phyloP scores from a whole-genome alignment of 2,329 filamentous ascomycete genomes.

The Akanthomyces muscarius region DNA sequence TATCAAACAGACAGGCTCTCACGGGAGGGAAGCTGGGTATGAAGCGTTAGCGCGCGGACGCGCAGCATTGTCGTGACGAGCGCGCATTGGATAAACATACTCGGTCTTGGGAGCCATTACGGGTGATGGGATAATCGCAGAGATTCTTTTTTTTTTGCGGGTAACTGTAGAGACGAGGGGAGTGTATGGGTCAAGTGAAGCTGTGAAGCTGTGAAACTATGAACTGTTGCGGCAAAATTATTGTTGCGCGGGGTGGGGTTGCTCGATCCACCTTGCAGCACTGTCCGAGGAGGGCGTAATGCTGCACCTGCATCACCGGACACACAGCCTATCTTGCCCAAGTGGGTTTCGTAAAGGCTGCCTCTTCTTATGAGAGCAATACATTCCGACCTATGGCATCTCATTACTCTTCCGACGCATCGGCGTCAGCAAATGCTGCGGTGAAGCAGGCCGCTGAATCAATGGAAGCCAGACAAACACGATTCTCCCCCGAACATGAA shows the following conservation, averaged over 20 bases:
- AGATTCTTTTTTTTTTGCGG: neutral
- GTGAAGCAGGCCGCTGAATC: neutral
- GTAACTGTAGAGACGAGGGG: neutral
- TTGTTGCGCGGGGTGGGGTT: slow-evolving; percentile 1
- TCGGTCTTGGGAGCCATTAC: slow-evolving; percentile 43
- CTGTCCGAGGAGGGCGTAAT: neutral
- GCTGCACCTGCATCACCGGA: slow-evolving; percentile 1
- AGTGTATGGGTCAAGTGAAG: neutral
- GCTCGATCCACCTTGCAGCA: neutral
- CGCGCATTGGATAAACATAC: slow-evolving; percentile 29
- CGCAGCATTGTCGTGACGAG: neutral
- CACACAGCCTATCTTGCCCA: neutral
- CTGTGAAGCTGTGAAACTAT: neutral
- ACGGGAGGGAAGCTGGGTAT: slow-evolving; percentile 67
- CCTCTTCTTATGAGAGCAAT: neutral
- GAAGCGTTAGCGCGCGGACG: neutral
- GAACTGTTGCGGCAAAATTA: neutral
- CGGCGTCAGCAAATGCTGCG: neutral
- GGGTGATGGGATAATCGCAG: neutral
- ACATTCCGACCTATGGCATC: neutral
- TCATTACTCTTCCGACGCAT: neutral
- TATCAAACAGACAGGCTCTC: slow-evolving; percentile 93
- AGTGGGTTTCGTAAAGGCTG: neutral
- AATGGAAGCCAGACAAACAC: neutral
- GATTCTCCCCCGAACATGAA: slow-evolving; percentile 9